Percentiles rank a stretch among this genome's conserved stretches.
Conservation (phyloP, 352 stramenopile species). For the Thraustochytrium striatum region DNA sequence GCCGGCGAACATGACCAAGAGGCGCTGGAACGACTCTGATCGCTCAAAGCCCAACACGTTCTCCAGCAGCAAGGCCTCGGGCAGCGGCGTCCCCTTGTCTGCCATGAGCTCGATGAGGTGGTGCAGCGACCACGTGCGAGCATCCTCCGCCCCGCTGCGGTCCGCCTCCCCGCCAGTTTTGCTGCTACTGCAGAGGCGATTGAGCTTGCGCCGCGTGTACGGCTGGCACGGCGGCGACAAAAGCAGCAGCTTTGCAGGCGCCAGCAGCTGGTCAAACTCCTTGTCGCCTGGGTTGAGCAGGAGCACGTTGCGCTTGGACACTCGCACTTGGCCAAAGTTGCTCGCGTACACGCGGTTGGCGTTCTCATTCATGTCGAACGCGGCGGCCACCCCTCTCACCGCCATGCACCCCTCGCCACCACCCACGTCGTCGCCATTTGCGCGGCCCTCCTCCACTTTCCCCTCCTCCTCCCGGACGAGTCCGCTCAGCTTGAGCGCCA, state of each 20-base stretch:
- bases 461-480: background rate
- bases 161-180: conserved; percentile 5
- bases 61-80: conserved; percentile 44
- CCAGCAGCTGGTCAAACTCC: background rate
- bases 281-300: conserved; percentile 1
- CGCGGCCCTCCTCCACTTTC: background rate
- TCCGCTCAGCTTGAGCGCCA: background rate
- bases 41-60: conserved; percentile 52
- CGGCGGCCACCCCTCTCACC: background rate
- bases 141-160: background rate
- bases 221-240: conserved; percentile 52
- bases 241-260: conserved; percentile 46
- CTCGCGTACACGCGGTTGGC: conserved; percentile 45
- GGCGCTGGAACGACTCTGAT: conserved; percentile 43
- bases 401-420: background rate
- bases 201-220: conserved; percentile 49
- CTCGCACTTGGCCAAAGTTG: conserved; percentile 32
- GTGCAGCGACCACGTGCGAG: background rate
- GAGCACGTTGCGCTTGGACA: conserved; percentile 40
- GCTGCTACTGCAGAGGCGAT: background rate
- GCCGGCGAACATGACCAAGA: conserved; percentile 28
- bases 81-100: background rate
- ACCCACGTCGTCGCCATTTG: no score
- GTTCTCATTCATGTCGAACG: conserved; percentile 51
- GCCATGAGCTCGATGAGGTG: conserved; percentile 45